A percentile compares a stretch with the other conserved stretches of the same genome.
phyloP scores from a whole-genome alignment of 768 basidiomycete species.

The Lactarius quietus region DNA sequence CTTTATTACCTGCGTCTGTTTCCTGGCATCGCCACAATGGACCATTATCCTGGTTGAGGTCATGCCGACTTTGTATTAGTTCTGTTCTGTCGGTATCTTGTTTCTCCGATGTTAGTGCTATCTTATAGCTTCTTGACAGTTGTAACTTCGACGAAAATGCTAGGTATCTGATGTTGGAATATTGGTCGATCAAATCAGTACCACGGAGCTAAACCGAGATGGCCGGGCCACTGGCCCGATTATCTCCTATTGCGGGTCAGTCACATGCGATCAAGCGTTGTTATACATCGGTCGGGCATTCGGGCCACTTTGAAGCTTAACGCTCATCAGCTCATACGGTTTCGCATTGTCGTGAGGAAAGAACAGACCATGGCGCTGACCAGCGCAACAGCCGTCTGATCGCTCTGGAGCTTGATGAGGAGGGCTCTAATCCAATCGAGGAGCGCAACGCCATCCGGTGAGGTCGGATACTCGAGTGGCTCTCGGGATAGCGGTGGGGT shows the following conservation, averaged over 20 bases:
- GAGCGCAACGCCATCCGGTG: background rate
- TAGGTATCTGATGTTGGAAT: background rate
- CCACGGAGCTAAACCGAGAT: background rate
- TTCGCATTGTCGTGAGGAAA: no score
- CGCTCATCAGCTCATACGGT: no score
- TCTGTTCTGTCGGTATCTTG: constrained; percentile 1
- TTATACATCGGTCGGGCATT: no score
- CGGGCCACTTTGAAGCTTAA: no score
- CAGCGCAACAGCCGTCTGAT: no score
- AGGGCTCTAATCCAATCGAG: background rate
- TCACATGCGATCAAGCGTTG: no score
- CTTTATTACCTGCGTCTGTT: background rate
- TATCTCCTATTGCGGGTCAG: background rate
- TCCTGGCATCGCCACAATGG: background rate
- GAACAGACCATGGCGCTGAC: no score
- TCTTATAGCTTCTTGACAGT: background rate
- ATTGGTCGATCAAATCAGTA: background rate
- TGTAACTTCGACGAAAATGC: background rate
- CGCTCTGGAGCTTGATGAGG: background rate
- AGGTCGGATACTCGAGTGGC: background rate
- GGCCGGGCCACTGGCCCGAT: background rate
- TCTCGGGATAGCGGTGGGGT: no score
- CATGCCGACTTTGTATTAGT: constrained; percentile 3
- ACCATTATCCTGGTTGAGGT: background rate
- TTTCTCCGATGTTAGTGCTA: constrained; percentile 5